A percentile compares a stretch with the other conserved stretches of the same genome.
Conservation (phyloP, 169 alveolate species). For the Eimeria maxima region DNA sequence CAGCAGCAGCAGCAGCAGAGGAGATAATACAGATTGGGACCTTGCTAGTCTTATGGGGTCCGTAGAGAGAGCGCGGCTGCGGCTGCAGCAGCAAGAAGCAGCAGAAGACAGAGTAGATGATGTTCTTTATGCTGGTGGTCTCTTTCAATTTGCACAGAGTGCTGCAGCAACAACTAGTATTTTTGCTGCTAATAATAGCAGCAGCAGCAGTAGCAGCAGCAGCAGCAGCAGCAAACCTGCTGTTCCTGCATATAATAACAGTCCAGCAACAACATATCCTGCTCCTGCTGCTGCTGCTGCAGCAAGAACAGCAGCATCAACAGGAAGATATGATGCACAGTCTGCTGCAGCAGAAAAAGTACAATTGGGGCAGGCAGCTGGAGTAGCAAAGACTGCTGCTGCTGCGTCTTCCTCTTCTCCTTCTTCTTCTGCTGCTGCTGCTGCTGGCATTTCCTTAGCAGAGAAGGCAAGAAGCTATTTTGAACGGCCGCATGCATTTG, state of each 20-base stretch:
- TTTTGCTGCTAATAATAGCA: neutral
- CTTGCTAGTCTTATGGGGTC: slow-evolving; percentile 32
- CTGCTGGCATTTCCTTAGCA: no score
- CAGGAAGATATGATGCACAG: no score
- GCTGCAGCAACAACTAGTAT: slow-evolving; percentile 24
- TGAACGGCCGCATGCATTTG: neutral
- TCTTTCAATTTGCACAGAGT: slow-evolving; percentile 13
- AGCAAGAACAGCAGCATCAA: no score
- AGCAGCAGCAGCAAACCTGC: neutral
- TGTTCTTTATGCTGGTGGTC: slow-evolving; percentile 43
- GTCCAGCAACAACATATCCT: no score
- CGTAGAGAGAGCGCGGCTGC: neutral
- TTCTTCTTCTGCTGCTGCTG: neutral
- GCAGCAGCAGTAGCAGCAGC: neutral
- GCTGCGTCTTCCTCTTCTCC: neutral
- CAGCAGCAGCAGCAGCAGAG: neutral
- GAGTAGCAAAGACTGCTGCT: neutral
- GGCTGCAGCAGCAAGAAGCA: slow-evolving; percentile 17
- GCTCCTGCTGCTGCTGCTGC: no score
- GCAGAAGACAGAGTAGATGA: slow-evolving; percentile 33
- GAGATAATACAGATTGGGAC: neutral
- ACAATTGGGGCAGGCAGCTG: neutral
- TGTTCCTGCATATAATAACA: no score
- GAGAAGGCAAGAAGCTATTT: no score
- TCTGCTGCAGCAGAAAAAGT: neutral